Percentiles rank a stretch among this genome's conserved stretches.
Conservation (phyloP, 2,329 filamentous ascomycete species). For the Akanthomyces dipterigenus region DNA sequence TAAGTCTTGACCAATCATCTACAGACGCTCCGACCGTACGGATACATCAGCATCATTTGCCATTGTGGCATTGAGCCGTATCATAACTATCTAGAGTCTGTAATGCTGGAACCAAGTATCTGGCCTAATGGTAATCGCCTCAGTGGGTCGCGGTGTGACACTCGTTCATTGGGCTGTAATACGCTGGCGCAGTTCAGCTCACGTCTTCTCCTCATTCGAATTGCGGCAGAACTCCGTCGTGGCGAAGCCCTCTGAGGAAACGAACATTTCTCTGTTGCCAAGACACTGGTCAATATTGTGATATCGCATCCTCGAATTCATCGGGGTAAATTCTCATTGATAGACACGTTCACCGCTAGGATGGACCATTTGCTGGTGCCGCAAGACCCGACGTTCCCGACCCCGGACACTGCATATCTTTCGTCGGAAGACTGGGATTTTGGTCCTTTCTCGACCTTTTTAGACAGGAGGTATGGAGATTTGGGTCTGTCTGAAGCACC, state of each 20-base stretch:
- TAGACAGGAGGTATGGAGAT: conserved; percentile 14
- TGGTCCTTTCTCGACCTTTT: conserved; percentile 21
- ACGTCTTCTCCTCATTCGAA: conserved; percentile 1
- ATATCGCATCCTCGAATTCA: not conserved
- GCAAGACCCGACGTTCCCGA: conserved; percentile 14
- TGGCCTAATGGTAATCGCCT: not conserved
- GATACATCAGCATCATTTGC: not conserved
- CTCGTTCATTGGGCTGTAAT: not conserved
- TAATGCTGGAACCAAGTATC: too few relatives aligned
- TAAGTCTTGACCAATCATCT: not conserved
- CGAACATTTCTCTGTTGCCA: too few relatives aligned
- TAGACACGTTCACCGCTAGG: not conserved
- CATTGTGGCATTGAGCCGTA: too few relatives aligned
- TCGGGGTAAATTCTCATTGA: not conserved
- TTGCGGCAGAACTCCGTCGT: not conserved
- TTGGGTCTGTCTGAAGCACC: conserved; percentile 12
- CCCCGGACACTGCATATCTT: conserved; percentile 18
- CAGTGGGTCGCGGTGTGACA: not conserved
- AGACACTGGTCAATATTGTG: not conserved
- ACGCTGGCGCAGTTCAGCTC: not conserved
- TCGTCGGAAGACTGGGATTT: conserved; percentile 21
- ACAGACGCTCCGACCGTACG: not conserved
- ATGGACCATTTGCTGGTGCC: conserved; percentile 20
- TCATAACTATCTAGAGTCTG: too few relatives aligned
- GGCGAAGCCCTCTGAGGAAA: not conserved